Evolutionary conservation across 2,329 filamentous ascomycete species (phyloP).

Genomic region (Raffaelea albimanens): DNA sequence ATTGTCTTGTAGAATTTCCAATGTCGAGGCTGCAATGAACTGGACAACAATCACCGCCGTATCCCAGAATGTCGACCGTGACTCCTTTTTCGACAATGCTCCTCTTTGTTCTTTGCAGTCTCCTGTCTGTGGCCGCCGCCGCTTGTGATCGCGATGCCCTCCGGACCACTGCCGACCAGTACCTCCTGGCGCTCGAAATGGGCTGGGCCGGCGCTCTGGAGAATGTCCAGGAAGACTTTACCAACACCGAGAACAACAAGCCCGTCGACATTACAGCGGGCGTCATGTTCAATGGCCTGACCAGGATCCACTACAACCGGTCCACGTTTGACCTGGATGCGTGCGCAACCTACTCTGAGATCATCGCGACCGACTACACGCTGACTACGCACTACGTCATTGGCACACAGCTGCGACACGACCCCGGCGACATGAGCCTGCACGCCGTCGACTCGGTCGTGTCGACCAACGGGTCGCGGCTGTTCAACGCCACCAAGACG

Average conservation of each 20-base stretch:
- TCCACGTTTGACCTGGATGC: conserved; percentile 22
- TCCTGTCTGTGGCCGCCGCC: no score
- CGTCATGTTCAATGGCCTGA: conserved; percentile 20
- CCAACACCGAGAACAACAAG: conserved; percentile 23
- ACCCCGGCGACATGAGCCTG: conserved; percentile 1
- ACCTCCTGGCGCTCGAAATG: conserved; percentile 12
- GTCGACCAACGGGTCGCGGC: conserved; percentile 24
- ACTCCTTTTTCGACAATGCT: no score
- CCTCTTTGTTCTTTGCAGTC: no score
- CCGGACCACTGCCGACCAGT: not conserved
- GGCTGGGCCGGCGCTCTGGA: conserved; percentile 7
- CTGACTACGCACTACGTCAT: conserved; percentile 24
- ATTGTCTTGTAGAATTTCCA: no score
- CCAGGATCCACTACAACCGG: conserved; percentile 22
- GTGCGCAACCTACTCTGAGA: conserved; percentile 26
- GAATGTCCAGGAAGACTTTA: conserved; percentile 3
- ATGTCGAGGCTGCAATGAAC: no score
- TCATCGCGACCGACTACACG: conserved; percentile 22
- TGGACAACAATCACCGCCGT: no score
- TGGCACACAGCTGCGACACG: conserved; percentile 7
- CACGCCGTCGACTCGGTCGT: conserved; percentile 17
- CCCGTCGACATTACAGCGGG: conserved; percentile 17
- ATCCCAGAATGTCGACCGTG: no score
- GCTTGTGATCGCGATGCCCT: not conserved
- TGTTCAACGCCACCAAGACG: conserved; percentile 25